Evolutionary conservation across 2,329 filamentous ascomycete genomes (phyloP), one percentile per base, ranked within the genome.

Genomic region (Diaporthe sp.): DNA sequence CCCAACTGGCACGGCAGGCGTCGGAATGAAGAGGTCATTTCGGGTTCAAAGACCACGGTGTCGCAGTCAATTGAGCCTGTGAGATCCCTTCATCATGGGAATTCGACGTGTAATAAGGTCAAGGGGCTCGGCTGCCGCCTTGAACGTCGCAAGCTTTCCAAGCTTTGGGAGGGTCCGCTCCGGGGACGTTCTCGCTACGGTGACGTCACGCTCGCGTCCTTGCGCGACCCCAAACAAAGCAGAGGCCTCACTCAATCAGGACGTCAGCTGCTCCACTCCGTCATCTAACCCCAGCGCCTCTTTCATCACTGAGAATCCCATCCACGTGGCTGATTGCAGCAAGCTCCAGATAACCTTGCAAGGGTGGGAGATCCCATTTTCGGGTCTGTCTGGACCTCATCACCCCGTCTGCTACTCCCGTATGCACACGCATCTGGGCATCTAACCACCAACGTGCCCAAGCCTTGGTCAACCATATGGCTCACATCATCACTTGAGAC

Each of bases 21-120:
- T 57, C 75, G 77, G 62, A 79, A 74, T 71, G 78, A 73, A 73
- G 76, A 77, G 76, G 75, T 79, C 78, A 79, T 79, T 5, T 65
- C 73, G 77, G 72, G n/a, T 68, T 65, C 34, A 42, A 34, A 61
- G 61, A 58, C 75, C 62, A 39, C 46, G 31, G n/a, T 42, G 31
- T 55, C n/a, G 65, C 34, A 55, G 49, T 70, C 49, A 70, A 34
- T 19, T 28, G 49, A 9, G 49, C 49, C 65, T 25, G 22, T 8
- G 28, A 28, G 28, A 28, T 55, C 22, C 49, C 49, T 42, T 28
- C 65, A 70, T 70, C 49, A n/a, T 55, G 49, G 46, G 49, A 42
- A 15, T 25, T 22, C 15, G 34, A 15, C 12, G 22, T 8, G 17
- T 13, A 55, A 25, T 39, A 55, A 70, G n/a, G 9, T 22, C 44